Base-by-base conservation (phyloP, 805 yeast species). In the Helenozyma baotianmanensis region DNA sequence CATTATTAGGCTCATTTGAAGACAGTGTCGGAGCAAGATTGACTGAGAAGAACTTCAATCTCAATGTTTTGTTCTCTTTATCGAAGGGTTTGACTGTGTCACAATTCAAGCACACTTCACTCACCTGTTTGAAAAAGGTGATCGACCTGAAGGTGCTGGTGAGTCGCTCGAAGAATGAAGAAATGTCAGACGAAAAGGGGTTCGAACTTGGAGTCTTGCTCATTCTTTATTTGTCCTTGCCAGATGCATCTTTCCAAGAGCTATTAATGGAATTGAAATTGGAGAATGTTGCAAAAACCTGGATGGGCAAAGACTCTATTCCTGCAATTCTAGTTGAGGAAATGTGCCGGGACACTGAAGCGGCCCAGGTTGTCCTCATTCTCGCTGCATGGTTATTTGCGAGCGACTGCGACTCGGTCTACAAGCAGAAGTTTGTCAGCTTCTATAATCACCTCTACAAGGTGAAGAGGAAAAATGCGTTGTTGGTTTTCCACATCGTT, bases 31-130 rank as follows among this genome's bases (percentile, higher is more conserved):
- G 58, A 3, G 47, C 74, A 6, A 44, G 44, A 8, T 54, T 79
- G 35, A 59, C 62, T 1, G 52, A 51, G 21, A 59, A 59, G 2
- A 78, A 74, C 47, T 69, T 80, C 42, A 77, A 80, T 35, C 64
- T 68, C 18, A 62, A 75, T 13, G 50, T 81, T 22, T 52, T 76
- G 19, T 60, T 64, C 27, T 48, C 72, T 14, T 55, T 75, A 13
- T 61, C 74, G 4, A 78, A 72, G 47, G 90, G 89, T 0, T 53
- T 81, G 25, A 70, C 73, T 23, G 56, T 76, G 7, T 76, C 86
- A 6, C 77, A 73, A 35, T 64, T 80, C 14, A 72, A 70, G 36
- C 69, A 66, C 8, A 58, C 67, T 2, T 71, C 84, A 0, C 48
- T 74, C 15, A 27, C 17, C 14, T 9, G 26, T 19, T 22, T 14